These are phyloP conservation scores for Arbutus unedo DNA, from an alignment of 148 eudicot species.

Conservation along the genomic window DNA sequence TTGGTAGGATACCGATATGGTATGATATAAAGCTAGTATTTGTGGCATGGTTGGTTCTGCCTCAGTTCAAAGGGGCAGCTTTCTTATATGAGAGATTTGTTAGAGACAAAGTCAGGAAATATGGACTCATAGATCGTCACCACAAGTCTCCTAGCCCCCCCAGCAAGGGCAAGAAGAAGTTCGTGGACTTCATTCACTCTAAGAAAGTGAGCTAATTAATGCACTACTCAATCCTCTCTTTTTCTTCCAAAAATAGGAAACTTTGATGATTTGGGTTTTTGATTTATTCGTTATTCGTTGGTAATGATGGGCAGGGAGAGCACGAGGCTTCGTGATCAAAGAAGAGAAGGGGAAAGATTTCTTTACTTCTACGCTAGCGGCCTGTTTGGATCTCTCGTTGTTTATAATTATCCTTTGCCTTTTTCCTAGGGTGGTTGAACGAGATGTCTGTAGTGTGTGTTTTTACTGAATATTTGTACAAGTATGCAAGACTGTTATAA, in stretches of 20 bases:
- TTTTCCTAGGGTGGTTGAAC: too few species aligned
- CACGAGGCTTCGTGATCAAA: background rate
- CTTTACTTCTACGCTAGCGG: background rate
- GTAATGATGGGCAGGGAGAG: background rate
- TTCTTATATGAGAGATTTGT: slow-evolving; percentile 70
- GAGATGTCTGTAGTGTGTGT: too few species aligned
- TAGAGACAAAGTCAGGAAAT: slow-evolving; percentile 53
- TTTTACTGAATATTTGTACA: background rate
- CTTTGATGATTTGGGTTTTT: too few species aligned
- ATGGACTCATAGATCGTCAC: slow-evolving; percentile 26
- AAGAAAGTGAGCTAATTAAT: slow-evolving; percentile 31
- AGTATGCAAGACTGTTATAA: background rate
- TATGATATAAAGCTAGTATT: slow-evolving; percentile 61
- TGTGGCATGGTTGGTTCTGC: slow-evolving; percentile 78
- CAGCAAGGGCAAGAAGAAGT: slow-evolving; percentile 46
- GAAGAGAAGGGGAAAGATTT: background rate
- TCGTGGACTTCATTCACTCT: slow-evolving; percentile 29
- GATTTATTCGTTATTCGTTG: too few species aligned
- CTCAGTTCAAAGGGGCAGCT: slow-evolving; percentile 84
- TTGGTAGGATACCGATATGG: slow-evolving; percentile 86
- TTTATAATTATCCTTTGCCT: background rate
- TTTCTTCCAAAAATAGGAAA: background rate
- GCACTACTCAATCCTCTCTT: background rate
- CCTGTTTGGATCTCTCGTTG: background rate
- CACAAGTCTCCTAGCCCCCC: slow-evolving; percentile 15